These are phyloP conservation scores for Theobroma cacao DNA, from an alignment of 345 rosid species.

Conservation along the genomic window DNA sequence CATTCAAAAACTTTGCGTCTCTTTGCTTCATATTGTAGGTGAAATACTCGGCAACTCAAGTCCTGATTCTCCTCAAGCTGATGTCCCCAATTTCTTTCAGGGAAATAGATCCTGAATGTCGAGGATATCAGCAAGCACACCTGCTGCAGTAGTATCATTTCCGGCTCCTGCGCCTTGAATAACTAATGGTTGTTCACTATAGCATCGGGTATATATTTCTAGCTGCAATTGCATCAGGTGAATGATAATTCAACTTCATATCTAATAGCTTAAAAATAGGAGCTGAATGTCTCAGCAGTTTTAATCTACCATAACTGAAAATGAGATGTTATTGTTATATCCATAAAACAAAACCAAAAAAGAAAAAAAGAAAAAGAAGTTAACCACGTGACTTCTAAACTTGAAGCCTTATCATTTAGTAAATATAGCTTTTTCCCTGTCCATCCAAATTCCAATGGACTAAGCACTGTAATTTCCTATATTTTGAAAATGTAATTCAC, in stretches of 20 bases:
- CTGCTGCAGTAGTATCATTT: constrained; percentile 92
- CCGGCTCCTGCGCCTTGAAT: constrained; percentile 99
- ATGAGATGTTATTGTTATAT: neutral
- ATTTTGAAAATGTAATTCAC: neutral
- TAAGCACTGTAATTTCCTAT: neutral
- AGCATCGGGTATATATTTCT: constrained; percentile 84
- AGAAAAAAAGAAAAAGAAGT: neutral
- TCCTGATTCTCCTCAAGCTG: neutral
- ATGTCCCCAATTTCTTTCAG: constrained; percentile 17
- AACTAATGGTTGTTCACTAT: constrained; percentile 71
- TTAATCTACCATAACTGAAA: neutral
- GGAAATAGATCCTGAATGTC: constrained; percentile 84
- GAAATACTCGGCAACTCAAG: neutral
- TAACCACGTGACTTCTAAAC: neutral
- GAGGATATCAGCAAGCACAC: constrained; percentile 84
- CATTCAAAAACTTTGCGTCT: neutral
- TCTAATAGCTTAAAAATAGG: neutral
- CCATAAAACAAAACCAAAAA: neutral
- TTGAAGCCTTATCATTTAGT: neutral
- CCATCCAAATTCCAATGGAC: neutral
- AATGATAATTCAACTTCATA: constrained; percentile 5
- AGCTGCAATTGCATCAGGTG: constrained; percentile 45
- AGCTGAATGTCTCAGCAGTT: neutral
- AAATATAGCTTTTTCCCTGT: neutral
- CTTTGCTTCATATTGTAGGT: neutral